These are phyloP conservation scores for Selaginella tamariscina DNA, from an alignment of 75 land plant species.

Conservation along the genomic window DNA sequence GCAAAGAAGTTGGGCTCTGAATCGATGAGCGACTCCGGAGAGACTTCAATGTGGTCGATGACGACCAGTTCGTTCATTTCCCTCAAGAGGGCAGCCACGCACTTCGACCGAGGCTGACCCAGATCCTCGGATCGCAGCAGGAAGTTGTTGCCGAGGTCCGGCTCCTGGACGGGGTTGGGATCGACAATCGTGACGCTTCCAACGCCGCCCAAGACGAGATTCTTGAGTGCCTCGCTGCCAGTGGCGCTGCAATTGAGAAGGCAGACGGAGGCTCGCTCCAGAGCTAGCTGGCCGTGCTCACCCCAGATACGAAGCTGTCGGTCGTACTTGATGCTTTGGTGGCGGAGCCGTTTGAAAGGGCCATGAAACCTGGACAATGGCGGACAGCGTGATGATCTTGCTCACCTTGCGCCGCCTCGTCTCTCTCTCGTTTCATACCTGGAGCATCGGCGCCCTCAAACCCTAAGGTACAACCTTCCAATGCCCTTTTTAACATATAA, in stretches of 20 bases:
- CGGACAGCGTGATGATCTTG: not conserved
- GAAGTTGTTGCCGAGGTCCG: slow-evolving; percentile 89
- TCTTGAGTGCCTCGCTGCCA: slow-evolving; percentile 84
- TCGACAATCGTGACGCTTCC: slow-evolving; percentile 84
- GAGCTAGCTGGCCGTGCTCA: slow-evolving; percentile 84
- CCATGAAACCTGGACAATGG: not conserved
- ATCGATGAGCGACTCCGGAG: slow-evolving; percentile 66
- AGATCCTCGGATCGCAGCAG: slow-evolving; percentile 64
- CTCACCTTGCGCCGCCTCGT: not conserved
- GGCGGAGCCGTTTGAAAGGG: not conserved
- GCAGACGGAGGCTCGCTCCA: slow-evolving; percentile 76
- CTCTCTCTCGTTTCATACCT: not conserved
- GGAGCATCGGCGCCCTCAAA: slow-evolving; percentile 4
- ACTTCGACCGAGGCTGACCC: slow-evolving; percentile 84
- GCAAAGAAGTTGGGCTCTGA: slow-evolving; percentile 71
- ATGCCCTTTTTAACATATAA: too few species aligned
- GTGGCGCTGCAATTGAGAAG: slow-evolving; percentile 91
- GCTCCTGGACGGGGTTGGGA: slow-evolving; percentile 54
- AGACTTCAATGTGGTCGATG: slow-evolving; percentile 78
- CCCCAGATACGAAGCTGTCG: slow-evolving; percentile 64
- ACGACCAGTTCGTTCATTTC: slow-evolving; percentile 87
- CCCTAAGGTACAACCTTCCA: too few species aligned
- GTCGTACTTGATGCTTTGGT: not conserved
- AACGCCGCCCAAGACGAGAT: slow-evolving; percentile 89
- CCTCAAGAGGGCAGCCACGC: slow-evolving; percentile 67